phyloP scores from a whole-genome alignment of 179 eudicot species.

The Beta macrorhiza region DNA sequence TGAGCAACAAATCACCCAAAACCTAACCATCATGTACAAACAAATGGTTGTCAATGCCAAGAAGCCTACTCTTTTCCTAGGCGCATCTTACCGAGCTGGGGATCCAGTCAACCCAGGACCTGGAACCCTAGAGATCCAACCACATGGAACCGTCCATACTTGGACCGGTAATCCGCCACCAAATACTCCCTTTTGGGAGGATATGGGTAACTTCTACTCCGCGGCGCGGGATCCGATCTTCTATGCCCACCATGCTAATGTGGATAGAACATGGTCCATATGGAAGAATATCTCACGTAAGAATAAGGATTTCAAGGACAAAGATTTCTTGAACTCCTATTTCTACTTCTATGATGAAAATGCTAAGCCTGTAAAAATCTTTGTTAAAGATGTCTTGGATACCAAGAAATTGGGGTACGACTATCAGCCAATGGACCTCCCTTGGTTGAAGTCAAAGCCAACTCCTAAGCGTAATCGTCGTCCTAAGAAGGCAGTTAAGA shows the following conservation, averaged over 20 bases:
- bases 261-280: constrained; percentile 66
- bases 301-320: constrained; percentile 46
- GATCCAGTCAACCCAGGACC: constrained; percentile 51
- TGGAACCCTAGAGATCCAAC: constrained; percentile 59
- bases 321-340: constrained; percentile 51
- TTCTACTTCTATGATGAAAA: constrained; percentile 78
- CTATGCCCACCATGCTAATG: constrained; percentile 62
- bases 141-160: constrained; percentile 63
- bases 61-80: constrained; percentile 59
- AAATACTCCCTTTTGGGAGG: constrained; percentile 51
- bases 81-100: constrained; percentile 62
- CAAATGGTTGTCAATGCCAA: constrained; percentile 62
- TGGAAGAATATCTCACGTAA: constrained; percentile 58
- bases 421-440: constrained; percentile 58
- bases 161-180: constrained; percentile 60
- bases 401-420: constrained; percentile 48
- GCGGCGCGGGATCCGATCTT: constrained; percentile 76
- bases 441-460: constrained; percentile 56
- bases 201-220: constrained; percentile 79
- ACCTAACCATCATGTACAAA: constrained; percentile 63
- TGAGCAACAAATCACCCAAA: constrained; percentile 34
- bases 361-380: constrained; percentile 53
- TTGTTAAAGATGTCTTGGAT: constrained; percentile 58
- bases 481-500: too few relatives aligned
- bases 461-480: constrained; percentile 21